Conservation (phyloP, 768 basidiomycete species). For the Udeniomyces megalosporus region DNA sequence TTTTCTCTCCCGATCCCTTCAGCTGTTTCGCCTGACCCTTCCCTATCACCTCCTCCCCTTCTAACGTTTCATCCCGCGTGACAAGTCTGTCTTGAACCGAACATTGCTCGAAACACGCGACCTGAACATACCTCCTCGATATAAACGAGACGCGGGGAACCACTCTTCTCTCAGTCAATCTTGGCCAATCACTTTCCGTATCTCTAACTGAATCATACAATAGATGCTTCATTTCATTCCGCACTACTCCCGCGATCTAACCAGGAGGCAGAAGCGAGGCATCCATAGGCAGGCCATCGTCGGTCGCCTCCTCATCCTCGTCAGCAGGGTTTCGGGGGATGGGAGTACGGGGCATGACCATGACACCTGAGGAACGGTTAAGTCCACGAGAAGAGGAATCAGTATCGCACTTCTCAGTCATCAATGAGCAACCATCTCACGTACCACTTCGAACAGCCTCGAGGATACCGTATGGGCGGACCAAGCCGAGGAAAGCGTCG, state of each 20-base stretch:
- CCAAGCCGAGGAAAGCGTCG: conserved; percentile 74
- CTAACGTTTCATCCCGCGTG: too few species aligned
- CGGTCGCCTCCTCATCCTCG: conserved; percentile 40
- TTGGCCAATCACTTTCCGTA: too few species aligned
- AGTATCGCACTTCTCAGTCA: background rate
- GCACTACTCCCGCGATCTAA: conserved; percentile 32
- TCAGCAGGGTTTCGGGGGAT: conserved; percentile 43
- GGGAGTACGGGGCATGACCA: conserved; percentile 97
- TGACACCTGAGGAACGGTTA: conserved; percentile 44
- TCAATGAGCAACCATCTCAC: conserved; percentile 24
- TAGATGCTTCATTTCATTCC: too few species aligned
- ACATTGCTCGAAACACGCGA: too few species aligned
- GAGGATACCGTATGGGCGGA: conserved; percentile 88
- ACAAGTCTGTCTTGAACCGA: too few species aligned
- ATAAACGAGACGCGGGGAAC: too few species aligned
- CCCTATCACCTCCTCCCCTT: too few species aligned
- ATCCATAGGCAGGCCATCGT: conserved; percentile 51
- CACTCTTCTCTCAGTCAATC: too few species aligned
- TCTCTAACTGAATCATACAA: too few species aligned
- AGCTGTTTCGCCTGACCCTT: too few species aligned
- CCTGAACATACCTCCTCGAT: too few species aligned
- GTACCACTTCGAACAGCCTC: conserved; percentile 87
- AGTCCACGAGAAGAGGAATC: background rate
- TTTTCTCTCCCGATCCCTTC: too few species aligned
- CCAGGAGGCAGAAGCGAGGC: conserved; percentile 88